Evolutionary conservation across 1,139 yeast species (phyloP), one percentile per base, ranked within the genome.

Genomic region (Kodamaea sp.): DNA sequence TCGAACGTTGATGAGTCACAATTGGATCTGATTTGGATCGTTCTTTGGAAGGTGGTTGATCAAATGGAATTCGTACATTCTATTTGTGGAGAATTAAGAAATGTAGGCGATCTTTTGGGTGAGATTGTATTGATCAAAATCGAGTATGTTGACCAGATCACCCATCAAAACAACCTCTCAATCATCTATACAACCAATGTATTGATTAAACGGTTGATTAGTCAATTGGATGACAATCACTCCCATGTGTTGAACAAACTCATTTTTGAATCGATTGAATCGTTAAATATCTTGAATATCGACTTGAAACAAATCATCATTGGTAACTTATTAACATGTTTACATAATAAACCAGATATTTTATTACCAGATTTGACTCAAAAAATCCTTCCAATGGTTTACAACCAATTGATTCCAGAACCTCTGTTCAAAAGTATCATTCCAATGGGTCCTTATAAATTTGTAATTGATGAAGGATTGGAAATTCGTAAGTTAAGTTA

Each of bases 371-470:
- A 43, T 20, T 44, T 50, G 7, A 37, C 41, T 4, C 27, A 36
- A 3, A 42, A 42, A 11, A 49, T 56, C 7, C 58, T 84, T 31
- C 80, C 84, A 0, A 56, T 62, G 2, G 61, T 85, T 5, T 75
- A 73, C 48, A 67, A 65, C 11, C 89, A 84, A 52, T 69, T 87
- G 29, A 63, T 62, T 10, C 69, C 83, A 2, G 78, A 76, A 47
- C 70, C 70, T 24, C 73, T 73, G 37, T 81, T 80, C 50, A 77
- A 84, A 37, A 81, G 81, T 41, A 65, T 73, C 8, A 82, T 87
- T 30, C 85, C 83, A 34, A 85, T 88, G 81, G 96, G 96, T 0
- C 95, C 95, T 0, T 86, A 84, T 66, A 85, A 85, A 53, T 90
- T 85, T 54, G 80, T 81, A 44, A 76, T 85, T 33, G 96, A 87